Percentiles rank a stretch among this genome's conserved stretches.
These are phyloP conservation scores for Claviceps citrina DNA, from an alignment of 2,329 filamentous ascomycete species.

Conservation along the genomic window DNA sequence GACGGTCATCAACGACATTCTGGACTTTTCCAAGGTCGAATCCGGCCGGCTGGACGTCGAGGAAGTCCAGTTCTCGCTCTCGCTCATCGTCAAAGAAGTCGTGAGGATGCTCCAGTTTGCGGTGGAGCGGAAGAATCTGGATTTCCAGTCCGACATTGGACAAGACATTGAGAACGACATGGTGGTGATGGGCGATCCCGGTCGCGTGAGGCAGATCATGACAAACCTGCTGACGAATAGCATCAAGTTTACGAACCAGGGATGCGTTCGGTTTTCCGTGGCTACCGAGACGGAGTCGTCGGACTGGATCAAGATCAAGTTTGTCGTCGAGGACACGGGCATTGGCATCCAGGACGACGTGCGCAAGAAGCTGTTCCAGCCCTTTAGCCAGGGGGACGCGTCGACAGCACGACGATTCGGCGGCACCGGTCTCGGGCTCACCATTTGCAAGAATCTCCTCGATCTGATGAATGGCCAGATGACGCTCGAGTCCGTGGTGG, in stretches of 20 bases:
- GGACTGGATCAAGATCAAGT: constrained; percentile 52
- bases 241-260: constrained; percentile 59
- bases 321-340: constrained; percentile 61
- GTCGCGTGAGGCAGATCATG: constrained; percentile 68
- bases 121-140: constrained; percentile 63
- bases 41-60: constrained; percentile 64
- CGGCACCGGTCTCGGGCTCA: constrained; percentile 62
- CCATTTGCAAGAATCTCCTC: constrained; percentile 67
- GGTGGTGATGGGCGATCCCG: constrained; percentile 75
- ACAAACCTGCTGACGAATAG: constrained; percentile 65
- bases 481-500: constrained; percentile 48
- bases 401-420: constrained; percentile 67
- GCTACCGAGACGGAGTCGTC: constrained; percentile 46
- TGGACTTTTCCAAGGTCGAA: constrained; percentile 80
- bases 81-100: constrained; percentile 60
- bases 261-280: constrained; percentile 52
- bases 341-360: constrained; percentile 72
- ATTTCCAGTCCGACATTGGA: constrained; percentile 51
- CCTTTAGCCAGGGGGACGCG: constrained; percentile 69
- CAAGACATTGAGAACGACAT: constrained; percentile 49
- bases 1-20: constrained; percentile 80
- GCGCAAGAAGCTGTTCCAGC: constrained; percentile 56
- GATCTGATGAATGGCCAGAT: constrained; percentile 71
- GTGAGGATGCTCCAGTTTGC: constrained; percentile 80
- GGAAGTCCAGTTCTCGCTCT: constrained; percentile 64